Base-by-base conservation (phyloP, 306 rosid species). In the Castanospermum australe region DNA sequence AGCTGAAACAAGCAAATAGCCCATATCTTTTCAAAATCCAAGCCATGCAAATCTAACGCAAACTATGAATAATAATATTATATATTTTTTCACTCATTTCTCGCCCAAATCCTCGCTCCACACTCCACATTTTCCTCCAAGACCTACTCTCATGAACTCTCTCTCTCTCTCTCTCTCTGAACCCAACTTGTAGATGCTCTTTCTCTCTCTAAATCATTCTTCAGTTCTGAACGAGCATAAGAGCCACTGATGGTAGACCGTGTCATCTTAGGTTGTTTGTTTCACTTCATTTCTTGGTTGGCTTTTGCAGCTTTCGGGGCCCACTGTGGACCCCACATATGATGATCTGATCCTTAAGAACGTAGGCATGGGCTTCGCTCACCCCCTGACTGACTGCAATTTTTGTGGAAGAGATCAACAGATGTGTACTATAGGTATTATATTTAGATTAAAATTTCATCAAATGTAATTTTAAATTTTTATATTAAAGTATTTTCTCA, bases 101-200 rank as follows among this genome's bases (percentile, higher is more conserved):
- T 86, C 61, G 88, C 85, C 93, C 84, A 86, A 85, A 92, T 87
- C 74, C 83, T 89, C 89, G 93, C 89, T 86, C 90, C 81, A 83
- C 87, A 61, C 92, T 87, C 88, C 92, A 79, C 47, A 50, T 76
- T 92, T 86, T 79, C 41, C 50, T 82, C 79, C 89, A 86, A 83
- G 82, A 86, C 79, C 81, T 73, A 88, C 93, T 89, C 91, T 69
- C 74, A 45, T 68, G 89, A 81, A 63, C 36, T 60, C 65, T 63
- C 81, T 56, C 80, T 61, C 39, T 66, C 72, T n/a, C n/a, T n/a
- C n/a, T n/a, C n/a, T n/a, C n/a, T n/a, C n/a, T n/a, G n/a, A n/a
- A n/a, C n/a, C n/a, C n/a, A n/a, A n/a, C n/a, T n/a, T n/a, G n/a
- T n/a, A n/a, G n/a, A n/a, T n/a, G n/a, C n/a, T n/a, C n/a, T n/a